A percentile compares a stretch with the other conserved stretches of the same genome.
Conservation (phyloP, 2,329 filamentous ascomycete species). For the Verticillium nubilum region DNA sequence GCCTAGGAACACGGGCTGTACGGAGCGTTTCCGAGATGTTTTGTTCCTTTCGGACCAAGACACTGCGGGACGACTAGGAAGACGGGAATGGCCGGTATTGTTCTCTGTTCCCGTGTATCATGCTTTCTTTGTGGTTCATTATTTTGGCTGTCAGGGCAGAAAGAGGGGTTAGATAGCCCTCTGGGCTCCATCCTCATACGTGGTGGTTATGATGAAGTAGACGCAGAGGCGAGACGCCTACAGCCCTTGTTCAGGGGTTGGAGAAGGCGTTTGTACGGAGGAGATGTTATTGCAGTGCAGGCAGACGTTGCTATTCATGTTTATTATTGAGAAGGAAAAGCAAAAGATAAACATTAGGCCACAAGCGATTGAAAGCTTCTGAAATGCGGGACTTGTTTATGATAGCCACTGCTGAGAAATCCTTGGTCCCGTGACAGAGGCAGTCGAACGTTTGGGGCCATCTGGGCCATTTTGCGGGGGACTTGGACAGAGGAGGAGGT, state of each 20-base stretch:
- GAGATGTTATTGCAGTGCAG: no score
- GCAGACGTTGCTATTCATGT: no score
- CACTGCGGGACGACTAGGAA: background rate
- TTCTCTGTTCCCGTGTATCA: background rate
- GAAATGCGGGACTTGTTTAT: no score
- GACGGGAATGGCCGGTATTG: background rate
- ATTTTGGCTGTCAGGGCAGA: slow-evolving; percentile 26
- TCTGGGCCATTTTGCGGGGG: background rate
- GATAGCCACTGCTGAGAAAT: no score
- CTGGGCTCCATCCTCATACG: slow-evolving; percentile 27
- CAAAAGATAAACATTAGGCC: no score
- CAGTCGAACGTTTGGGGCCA: no score
- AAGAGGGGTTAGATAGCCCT: slow-evolving; percentile 47
- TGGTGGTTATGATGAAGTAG: background rate
- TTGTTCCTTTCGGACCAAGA: background rate
- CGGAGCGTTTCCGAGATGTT: background rate
- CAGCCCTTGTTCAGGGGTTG: background rate
- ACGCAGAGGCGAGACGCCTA: background rate
- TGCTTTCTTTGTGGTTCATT: background rate
- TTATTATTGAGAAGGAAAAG: no score
- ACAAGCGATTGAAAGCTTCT: no score
- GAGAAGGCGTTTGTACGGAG: background rate
- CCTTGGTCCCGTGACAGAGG: no score
- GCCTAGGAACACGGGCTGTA: slow-evolving; percentile 20
- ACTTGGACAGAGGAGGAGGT: no score